Evolutionary conservation across 1,284 basidiomycete genomes (phyloP).

Genomic region (Volvariella surrecta): DNA sequence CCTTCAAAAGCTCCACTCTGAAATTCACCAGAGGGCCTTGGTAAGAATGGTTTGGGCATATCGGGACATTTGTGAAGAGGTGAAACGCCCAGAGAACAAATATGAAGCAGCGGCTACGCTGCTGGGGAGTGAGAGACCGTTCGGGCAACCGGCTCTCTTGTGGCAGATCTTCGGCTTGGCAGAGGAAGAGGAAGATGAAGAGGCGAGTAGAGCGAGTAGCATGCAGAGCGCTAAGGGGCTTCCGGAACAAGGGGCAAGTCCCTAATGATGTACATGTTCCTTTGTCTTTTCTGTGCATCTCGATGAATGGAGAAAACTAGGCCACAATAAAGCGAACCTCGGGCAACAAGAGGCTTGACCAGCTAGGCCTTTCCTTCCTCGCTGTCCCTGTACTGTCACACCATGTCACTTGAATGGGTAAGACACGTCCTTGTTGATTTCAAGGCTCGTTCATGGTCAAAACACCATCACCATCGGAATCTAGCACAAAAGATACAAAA

Average conservation of each 20-base stretch:
- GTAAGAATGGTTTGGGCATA: conserved; percentile 64
- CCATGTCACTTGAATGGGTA: conserved; percentile 7
- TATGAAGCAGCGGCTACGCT: conserved; percentile 89
- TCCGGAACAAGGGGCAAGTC: neutral
- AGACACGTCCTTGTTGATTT: too few species aligned
- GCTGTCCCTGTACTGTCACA: too few species aligned
- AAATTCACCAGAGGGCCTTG: conserved; percentile 72
- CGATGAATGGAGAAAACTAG: too few species aligned
- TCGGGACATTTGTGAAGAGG: conserved; percentile 59
- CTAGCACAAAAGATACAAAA: too few species aligned
- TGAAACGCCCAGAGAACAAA: conserved; percentile 64
- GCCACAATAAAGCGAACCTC: too few species aligned
- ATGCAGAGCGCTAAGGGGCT: neutral
- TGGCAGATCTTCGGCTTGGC: conserved; percentile 71
- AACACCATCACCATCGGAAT: too few species aligned
- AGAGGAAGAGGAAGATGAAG: conserved; percentile 18
- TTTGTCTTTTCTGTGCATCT: too few species aligned
- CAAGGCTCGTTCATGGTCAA: too few species aligned
- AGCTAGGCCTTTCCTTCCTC: too few species aligned
- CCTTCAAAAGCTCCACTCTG: conserved; percentile 53
- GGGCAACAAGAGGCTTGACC: too few species aligned
- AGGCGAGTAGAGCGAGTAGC: conserved; percentile 14
- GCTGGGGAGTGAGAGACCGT: conserved; percentile 74
- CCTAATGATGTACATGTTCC: too few species aligned
- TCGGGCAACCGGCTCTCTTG: conserved; percentile 64